These are phyloP conservation scores for Clarireedia homoeocarpa DNA, from an alignment of 2,329 filamentous ascomycete genomes.

Conservation along the genomic window DNA sequence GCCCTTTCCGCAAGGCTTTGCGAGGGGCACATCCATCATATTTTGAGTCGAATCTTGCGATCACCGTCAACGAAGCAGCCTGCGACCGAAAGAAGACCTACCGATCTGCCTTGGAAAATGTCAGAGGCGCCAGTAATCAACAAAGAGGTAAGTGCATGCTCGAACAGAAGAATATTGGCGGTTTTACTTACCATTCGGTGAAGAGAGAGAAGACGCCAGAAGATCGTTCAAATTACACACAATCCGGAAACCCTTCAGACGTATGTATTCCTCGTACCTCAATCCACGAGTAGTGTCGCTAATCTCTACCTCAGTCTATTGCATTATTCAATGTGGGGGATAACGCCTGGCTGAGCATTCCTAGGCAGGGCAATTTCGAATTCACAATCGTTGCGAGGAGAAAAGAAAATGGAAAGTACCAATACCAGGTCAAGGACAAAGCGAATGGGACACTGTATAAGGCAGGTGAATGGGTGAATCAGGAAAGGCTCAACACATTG, in stretches of 20 bases:
- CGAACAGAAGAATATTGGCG: neutral
- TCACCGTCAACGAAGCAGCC: neutral
- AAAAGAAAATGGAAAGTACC: neutral
- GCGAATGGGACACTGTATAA: conserved; percentile 7
- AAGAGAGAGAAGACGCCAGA: conserved; percentile 1
- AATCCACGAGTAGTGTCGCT: neutral
- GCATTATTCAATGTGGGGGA: neutral
- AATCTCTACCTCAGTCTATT: neutral
- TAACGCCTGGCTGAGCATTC: neutral
- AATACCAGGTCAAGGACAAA: conserved; percentile 9
- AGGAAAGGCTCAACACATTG: neutral
- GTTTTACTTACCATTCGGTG: neutral
- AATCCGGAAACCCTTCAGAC: neutral
- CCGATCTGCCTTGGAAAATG: neutral
- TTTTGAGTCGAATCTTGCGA: neutral
- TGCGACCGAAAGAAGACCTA: neutral
- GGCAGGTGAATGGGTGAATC: conserved; percentile 9
- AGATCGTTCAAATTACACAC: neutral
- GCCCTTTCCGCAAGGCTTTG: neutral
- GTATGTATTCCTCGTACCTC: neutral
- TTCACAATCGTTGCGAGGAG: neutral
- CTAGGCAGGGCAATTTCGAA: conserved; percentile 1
- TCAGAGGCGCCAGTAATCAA: neutral
- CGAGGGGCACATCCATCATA: neutral
- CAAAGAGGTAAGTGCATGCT: neutral